Percentiles rank a stretch among this genome's conserved stretches.
phyloP scores from a whole-genome alignment of 192 early-diverging fungal genomes.

The Coemansia sp. region DNA sequence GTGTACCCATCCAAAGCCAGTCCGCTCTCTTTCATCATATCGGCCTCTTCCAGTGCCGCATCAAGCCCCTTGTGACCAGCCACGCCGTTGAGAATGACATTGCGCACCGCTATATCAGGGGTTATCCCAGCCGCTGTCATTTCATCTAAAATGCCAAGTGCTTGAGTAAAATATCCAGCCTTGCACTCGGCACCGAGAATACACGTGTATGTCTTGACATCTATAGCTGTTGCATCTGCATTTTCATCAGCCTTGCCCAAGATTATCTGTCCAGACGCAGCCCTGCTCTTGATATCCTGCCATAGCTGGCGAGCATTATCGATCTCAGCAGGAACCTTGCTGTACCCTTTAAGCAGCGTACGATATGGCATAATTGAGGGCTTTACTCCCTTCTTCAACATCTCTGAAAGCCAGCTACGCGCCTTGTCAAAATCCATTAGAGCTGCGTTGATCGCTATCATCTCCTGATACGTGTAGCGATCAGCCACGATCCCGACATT shows the following conservation, averaged over 20 bases:
- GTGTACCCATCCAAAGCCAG: conserved; percentile 26
- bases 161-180: conserved; percentile 29
- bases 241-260: conserved; percentile 7
- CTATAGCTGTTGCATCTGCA: conserved; percentile 18
- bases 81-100: conserved; percentile 38
- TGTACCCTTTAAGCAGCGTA: conserved; percentile 45
- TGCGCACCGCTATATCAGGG: conserved; percentile 45
- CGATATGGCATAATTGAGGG: conserved; percentile 46
- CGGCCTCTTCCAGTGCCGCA: conserved; percentile 31
- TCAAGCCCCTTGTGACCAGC: conserved; percentile 26
- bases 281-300: conserved; percentile 30
- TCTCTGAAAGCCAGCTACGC: conserved; percentile 26
- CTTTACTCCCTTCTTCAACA: conserved; percentile 22
- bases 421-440: conserved; percentile 38
- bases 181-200: conserved; percentile 40
- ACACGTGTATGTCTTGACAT: conserved; percentile 40
- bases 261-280: conserved; percentile 16
- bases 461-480: conserved; percentile 46
- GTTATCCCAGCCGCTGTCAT: conserved; percentile 27
- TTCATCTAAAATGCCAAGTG: conserved; percentile 30
- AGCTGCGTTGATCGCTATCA: conserved; percentile 39
- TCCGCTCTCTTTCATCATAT: conserved; percentile 38
- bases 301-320: conserved; percentile 38
- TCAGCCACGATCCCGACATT: conserved; percentile 25
- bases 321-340: conserved; percentile 27